Base-by-base conservation (phyloP, 2,329 filamentous ascomycete species). In the Colletotrichum salicis region DNA sequence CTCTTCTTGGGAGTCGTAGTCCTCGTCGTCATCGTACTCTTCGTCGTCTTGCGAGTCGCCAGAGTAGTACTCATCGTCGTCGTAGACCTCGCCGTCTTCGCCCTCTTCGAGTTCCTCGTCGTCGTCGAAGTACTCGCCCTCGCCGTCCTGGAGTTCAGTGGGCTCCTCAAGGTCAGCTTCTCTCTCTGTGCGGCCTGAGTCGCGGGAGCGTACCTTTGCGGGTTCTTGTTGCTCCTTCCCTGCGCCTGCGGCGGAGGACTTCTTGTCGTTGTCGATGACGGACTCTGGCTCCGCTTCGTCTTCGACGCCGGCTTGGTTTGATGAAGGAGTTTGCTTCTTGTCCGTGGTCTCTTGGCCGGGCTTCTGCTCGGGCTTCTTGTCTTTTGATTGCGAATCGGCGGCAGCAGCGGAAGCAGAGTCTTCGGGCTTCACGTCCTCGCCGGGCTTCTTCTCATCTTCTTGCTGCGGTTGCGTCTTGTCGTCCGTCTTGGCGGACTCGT, bases 21-120 rank as follows among this genome's bases (percentile, higher is more conserved):
- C 73, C 24, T 77, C 75, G 1, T 76, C 74, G 7, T 74, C 74
- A 33, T 76, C 70, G 2, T 76, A 64, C n/a, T 78, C 68, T 8
- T 75, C 74, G 8, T 70, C 55, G 37, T 75, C 45, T n/a, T 74
- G 67, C 15, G 71, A 63, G 24, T 70, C 67, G 51, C 75, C 74
- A 37, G 60, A 69, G n/a, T 74, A 67, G 13, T 73, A 70, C 52
- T 73, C 52, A n/a, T 73, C 71, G 3, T 76, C 73, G 24, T 73
- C 68, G 4, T 70, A 56, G n/a, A 70, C 63, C 11, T 74, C 60
- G 2, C 67, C 71, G 5, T 63, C 67, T 33, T 76, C 45, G 15
- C 71, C 45, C 22, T 72, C 57, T 27, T 74, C 70, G 0, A 58
- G 66, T 15, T 70, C 68, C 15, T 76, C 73, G 22, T 66, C 70